These are phyloP conservation scores for Leptographium procerum DNA, from an alignment of 2,329 filamentous ascomycete species.

Conservation along the genomic window DNA sequence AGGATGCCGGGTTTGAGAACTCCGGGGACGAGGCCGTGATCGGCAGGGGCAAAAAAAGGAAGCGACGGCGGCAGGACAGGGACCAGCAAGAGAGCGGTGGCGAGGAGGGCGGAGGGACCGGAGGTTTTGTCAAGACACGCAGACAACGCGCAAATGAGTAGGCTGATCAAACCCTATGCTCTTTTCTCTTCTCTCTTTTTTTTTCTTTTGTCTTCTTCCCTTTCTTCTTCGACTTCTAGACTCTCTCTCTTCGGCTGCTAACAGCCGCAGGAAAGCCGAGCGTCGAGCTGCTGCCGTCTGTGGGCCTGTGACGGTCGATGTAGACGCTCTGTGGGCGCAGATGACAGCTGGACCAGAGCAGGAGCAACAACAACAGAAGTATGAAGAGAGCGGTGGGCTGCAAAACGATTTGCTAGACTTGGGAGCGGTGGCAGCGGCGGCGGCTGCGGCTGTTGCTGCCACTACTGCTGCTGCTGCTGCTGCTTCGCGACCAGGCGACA, in stretches of 20 bases:
- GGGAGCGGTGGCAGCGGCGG: neutral
- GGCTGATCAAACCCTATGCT: constrained; percentile 13
- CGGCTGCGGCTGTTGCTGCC: constrained; percentile 13
- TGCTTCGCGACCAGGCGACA: constrained; percentile 1
- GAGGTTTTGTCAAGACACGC: constrained; percentile 60
- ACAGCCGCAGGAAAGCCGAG: constrained; percentile 39
- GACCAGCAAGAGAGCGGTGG: constrained; percentile 27
- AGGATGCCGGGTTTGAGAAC: constrained; percentile 46
- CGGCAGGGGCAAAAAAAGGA: constrained; percentile 46
- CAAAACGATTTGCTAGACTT: neutral
- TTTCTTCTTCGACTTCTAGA: too few species aligned
- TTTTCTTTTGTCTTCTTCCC: neutral
- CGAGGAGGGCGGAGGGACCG: constrained; percentile 45
- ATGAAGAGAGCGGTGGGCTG: neutral
- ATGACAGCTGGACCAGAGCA: constrained; percentile 32
- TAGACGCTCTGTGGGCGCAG: constrained; percentile 58
- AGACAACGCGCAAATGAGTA: constrained; percentile 57
- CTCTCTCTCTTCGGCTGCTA: neutral
- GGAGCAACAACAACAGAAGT: neutral
- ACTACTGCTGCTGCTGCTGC: neutral
- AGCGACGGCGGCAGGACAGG: constrained; percentile 24
- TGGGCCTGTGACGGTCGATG: constrained; percentile 56
- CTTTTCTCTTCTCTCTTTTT: neutral
- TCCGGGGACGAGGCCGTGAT: constrained; percentile 66
- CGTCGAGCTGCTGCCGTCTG: constrained; percentile 37